Conservation (phyloP, 768 basidiomycete species). For the Boletus sensibilis region DNA sequence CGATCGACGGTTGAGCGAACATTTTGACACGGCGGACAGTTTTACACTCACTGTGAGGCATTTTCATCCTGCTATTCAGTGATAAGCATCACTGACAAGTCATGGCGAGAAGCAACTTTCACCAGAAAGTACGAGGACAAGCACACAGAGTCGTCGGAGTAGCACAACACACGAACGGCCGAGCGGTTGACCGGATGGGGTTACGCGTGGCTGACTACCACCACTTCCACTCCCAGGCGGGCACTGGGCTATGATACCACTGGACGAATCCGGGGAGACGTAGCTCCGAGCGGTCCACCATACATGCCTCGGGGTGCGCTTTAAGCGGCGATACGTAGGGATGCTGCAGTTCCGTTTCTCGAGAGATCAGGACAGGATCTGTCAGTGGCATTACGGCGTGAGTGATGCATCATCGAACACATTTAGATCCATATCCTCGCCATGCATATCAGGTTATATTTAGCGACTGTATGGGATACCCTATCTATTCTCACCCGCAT, state of each 20-base stretch:
- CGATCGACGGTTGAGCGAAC: neutral
- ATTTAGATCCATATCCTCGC: neutral
- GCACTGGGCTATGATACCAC: slow-evolving; percentile 21
- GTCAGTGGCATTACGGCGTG: neutral
- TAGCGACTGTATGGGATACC: neutral
- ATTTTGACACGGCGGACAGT: slow-evolving; percentile 1
- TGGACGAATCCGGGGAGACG: neutral
- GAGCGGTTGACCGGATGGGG: neutral
- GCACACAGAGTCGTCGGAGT: slow-evolving; percentile 12
- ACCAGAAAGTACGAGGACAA: slow-evolving; percentile 11
- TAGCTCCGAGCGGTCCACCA: neutral
- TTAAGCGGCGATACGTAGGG: neutral
- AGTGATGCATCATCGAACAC: neutral
- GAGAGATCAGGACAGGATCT: neutral
- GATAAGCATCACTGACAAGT: slow-evolving; percentile 1
- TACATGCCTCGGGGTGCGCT: neutral
- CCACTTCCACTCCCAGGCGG: neutral
- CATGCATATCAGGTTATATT: neutral
- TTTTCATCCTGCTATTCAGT: neutral
- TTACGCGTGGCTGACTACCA: neutral
- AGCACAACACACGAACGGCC: neutral
- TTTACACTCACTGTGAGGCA: slow-evolving; percentile 16
- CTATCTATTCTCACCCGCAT: neutral
- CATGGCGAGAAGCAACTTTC: neutral
- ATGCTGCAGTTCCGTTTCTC: neutral